Conservation (phyloP, 2,329 filamentous ascomycete species). For the Blumeriella jaapii region DNA sequence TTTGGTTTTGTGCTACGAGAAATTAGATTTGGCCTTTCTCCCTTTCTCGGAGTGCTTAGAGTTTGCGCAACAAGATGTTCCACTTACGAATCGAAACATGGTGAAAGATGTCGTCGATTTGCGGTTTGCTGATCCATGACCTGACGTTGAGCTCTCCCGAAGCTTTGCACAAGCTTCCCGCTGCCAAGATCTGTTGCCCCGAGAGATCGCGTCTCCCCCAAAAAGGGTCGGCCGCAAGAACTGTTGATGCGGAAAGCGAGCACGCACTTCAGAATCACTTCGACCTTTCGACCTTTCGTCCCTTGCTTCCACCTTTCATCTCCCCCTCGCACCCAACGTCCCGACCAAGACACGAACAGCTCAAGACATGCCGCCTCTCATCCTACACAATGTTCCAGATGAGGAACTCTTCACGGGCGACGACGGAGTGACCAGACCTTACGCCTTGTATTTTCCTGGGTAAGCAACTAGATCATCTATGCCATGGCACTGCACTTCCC, state of each 20-base stretch:
- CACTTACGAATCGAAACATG: constrained; percentile 29
- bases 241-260: too few relatives aligned
- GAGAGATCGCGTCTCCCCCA: too few relatives aligned
- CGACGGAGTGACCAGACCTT: constrained; percentile 53
- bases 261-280: too few relatives aligned
- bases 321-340: too few relatives aligned
- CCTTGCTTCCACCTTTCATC: constrained; percentile 1
- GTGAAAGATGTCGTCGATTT: constrained; percentile 9
- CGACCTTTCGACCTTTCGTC: too few relatives aligned
- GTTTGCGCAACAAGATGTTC: neutral
- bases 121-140: constrained; percentile 1
- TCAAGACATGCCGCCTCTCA: constrained; percentile 47
- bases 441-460: constrained; percentile 55
- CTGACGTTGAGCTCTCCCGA: constrained; percentile 9
- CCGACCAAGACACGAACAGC: too few relatives aligned
- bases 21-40: constrained; percentile 1
- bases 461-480: constrained; percentile 28
- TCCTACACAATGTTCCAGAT: constrained; percentile 57
- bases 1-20: constrained; percentile 58
- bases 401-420: constrained; percentile 56
- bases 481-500: constrained; percentile 3
- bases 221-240: too few relatives aligned
- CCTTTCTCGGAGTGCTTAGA: neutral
- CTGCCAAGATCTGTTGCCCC: neutral
- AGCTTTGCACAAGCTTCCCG: constrained; percentile 3